These are phyloP conservation scores for Vigna nakashimae DNA, from an alignment of 306 rosid genomes.

Conservation along the genomic window DNA sequence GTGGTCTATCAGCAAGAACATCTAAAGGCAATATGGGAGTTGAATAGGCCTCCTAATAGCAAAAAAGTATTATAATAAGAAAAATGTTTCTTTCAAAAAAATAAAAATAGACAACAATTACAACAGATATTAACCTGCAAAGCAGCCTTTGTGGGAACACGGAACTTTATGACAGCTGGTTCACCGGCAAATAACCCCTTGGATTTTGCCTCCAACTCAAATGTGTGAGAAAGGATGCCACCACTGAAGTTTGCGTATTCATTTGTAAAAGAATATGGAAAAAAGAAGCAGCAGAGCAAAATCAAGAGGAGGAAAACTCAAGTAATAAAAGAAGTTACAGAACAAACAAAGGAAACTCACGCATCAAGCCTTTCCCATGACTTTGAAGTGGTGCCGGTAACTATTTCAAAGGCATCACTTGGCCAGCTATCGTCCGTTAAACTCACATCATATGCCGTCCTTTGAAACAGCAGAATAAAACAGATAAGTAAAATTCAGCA, in stretches of 20 bases:
- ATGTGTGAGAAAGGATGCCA: constrained; percentile 75
- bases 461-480: constrained; percentile 42
- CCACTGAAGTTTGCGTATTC: constrained; percentile 61
- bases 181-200: constrained; percentile 73
- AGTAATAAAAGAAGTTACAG: constrained; percentile 31
- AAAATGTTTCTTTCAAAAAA: constrained; percentile 26
- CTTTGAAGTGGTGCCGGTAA: constrained; percentile 77
- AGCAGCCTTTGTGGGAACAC: constrained; percentile 87
- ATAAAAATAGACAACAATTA: constrained; percentile 12
- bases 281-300: constrained; percentile 27
- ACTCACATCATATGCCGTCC: constrained; percentile 92
- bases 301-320: background rate
- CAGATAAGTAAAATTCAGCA: constrained; percentile 3
- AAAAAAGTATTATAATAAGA: constrained; percentile 23
- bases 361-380: constrained; percentile 98
- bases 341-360: constrained; percentile 58
- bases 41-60: constrained; percentile 73
- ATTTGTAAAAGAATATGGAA: constrained; percentile 2
- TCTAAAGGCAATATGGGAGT: constrained; percentile 91
- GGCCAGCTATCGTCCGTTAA: constrained; percentile 87
- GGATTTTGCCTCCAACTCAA: constrained; percentile 85
- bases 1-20: constrained; percentile 87
- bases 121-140: constrained; percentile 67
- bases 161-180: constrained; percentile 87
- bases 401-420: constrained; percentile 59